phyloP scores from a whole-genome alignment of 306 rosid species.

The Leucaena leucocephala region DNA sequence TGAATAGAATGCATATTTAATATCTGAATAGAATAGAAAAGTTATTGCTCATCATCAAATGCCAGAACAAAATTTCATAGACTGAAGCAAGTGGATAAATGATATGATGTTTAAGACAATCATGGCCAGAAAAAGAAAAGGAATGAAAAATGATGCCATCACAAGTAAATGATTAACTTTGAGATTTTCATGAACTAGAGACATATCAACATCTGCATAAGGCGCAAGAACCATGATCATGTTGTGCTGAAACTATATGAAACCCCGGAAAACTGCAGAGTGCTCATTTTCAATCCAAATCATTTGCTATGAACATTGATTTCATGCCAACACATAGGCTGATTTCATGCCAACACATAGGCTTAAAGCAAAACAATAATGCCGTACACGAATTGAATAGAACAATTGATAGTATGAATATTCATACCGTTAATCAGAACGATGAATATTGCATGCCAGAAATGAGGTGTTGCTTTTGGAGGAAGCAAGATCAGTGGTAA shows the following conservation, averaged over 20 bases:
- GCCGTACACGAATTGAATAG: slow-evolving; percentile 3
- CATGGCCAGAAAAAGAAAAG: neutral
- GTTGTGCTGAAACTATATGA: neutral
- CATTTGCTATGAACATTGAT: slow-evolving; percentile 13
- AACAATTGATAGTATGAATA: slow-evolving; percentile 23
- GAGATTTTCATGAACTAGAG: neutral
- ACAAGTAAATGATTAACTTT: neutral
- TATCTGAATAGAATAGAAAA: slow-evolving; percentile 8
- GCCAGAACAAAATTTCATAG: neutral
- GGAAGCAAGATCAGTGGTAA: slow-evolving; percentile 81
- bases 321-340: slow-evolving; percentile 2
- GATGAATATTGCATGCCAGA: slow-evolving; percentile 89
- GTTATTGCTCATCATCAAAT: slow-evolving; percentile 7
- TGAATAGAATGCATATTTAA: slow-evolving; percentile 2
- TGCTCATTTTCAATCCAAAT: slow-evolving; percentile 31
- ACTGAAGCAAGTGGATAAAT: slow-evolving; percentile 1
- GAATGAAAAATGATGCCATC: neutral
- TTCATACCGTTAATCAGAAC: slow-evolving; percentile 87
- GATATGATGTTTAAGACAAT: slow-evolving; percentile 1
- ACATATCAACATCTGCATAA: neutral
- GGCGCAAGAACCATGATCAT: neutral
- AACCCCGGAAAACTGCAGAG: neutral
- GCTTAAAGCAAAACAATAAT: slow-evolving; percentile 30
- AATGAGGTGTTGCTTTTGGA: slow-evolving; percentile 71
- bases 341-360: slow-evolving; percentile 3